phyloP scores from a whole-genome alignment of 345 rosid genomes.

The Excoecaria cochinchinensis region DNA sequence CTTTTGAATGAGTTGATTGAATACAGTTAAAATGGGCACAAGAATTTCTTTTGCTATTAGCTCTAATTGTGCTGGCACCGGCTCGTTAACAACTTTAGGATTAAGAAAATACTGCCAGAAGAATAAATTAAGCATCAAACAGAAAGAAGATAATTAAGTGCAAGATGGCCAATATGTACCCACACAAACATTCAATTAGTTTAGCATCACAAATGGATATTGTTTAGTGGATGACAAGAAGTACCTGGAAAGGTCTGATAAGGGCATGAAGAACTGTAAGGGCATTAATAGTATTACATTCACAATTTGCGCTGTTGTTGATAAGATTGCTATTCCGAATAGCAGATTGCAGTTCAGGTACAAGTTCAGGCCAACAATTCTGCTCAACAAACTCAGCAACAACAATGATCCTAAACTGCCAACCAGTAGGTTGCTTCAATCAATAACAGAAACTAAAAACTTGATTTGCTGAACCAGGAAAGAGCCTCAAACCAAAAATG shows the following conservation, averaged over 20 bases:
- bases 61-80: constrained; percentile 77
- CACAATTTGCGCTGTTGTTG: constrained; percentile 29
- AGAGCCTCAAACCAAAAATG: background rate
- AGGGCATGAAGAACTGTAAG: constrained; percentile 63
- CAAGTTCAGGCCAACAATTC: constrained; percentile 78
- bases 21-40: constrained; percentile 57
- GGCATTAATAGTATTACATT: constrained; percentile 59
- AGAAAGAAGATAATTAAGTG: background rate
- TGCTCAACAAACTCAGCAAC: constrained; percentile 65
- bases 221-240: background rate
- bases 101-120: constrained; percentile 66
- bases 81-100: constrained; percentile 80
- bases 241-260: constrained; percentile 83
- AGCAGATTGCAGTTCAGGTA: constrained; percentile 57
- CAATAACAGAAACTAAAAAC: background rate
- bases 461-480: background rate
- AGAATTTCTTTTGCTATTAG: constrained; percentile 62
- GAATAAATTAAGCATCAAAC: background rate
- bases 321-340: constrained; percentile 57
- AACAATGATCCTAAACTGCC: constrained; percentile 61
- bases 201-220: background rate
- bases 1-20: constrained; percentile 61
- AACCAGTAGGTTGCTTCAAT: constrained; percentile 5
- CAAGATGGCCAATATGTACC: background rate
- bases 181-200: background rate